Evolutionary conservation across 192 early-diverging fungal genomes (phyloP), one percentile per base, ranked within the genome.

Genomic region (Backusella tuberculispora): DNA sequence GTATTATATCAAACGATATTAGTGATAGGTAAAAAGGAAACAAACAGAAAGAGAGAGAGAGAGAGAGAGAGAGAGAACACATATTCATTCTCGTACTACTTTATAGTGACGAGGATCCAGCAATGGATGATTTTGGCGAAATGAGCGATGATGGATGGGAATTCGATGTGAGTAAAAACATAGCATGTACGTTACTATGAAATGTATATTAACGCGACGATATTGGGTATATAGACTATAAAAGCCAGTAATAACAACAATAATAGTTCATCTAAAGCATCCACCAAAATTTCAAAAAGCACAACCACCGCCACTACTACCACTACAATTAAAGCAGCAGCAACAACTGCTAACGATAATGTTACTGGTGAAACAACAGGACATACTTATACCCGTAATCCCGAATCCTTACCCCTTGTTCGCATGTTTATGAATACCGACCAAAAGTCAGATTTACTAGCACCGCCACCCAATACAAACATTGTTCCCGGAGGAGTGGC

Each of bases 111-210:
- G 86, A 87, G 34, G 82, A 86, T 19, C 72, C 79, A 2, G 82
- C 80, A 38, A 53, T 74, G 34, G 81, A 84, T 78, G 84, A 85
- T 38, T 85, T 87, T 46, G 69, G 74, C 38, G 81, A 79, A 21
- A 71, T 81, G 17, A 77, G 82, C 29, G 48, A 75, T 46, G 85
- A 87, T 68, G 79, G 71, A 21, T 89, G 88, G 88, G 72, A 81
- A 45, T 89, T 89, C 75, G 86, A 87, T 78, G 85, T 85, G 83
- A 75, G 82, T 74, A 41, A 43, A 50, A 64, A 24, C 42, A 9
- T 26, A 66, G 8, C n/a, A 15, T 75, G 13, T 17, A 26, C 24
- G 24, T 26, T 60, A 60, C 53, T 60, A 24, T 60, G 53, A 60
- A 19, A 60, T 24, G 13, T 5, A 19, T 26, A 26, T 60, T 60